phyloP scores from a whole-genome alignment of 495 filamentous ascomycete species.

The Xylaria flabelliformis region DNA sequence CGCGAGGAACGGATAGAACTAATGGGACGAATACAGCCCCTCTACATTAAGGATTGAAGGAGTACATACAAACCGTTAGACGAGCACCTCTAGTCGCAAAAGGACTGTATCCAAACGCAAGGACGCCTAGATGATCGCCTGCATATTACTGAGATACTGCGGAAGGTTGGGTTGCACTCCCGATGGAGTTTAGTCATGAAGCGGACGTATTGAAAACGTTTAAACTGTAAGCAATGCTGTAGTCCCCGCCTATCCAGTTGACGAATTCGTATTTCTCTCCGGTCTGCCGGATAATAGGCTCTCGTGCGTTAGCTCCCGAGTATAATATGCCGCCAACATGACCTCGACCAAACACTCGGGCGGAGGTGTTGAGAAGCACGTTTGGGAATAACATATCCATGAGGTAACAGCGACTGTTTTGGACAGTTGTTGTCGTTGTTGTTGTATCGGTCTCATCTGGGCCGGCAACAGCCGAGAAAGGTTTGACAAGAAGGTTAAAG shows the following conservation, averaged over 20 bases:
- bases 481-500: neutral
- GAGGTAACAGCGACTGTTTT: neutral
- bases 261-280: neutral
- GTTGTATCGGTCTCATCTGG: neutral
- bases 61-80: neutral
- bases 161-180: neutral
- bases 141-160: neutral
- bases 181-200: neutral
- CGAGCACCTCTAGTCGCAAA: neutral
- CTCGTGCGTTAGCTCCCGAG: neutral
- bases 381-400: neutral
- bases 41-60: neutral
- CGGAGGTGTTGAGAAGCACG: neutral
- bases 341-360: neutral
- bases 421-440: neutral
- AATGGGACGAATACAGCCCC: neutral
- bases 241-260: neutral
- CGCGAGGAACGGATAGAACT: neutral
- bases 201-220: neutral
- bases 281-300: neutral
- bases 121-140: neutral
- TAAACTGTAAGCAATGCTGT: neutral
- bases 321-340: neutral
- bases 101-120: neutral
- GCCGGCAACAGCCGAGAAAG: neutral